Evolutionary conservation across 306 rosid species (phyloP).

Genomic region (Gastrolobium bilobum): DNA sequence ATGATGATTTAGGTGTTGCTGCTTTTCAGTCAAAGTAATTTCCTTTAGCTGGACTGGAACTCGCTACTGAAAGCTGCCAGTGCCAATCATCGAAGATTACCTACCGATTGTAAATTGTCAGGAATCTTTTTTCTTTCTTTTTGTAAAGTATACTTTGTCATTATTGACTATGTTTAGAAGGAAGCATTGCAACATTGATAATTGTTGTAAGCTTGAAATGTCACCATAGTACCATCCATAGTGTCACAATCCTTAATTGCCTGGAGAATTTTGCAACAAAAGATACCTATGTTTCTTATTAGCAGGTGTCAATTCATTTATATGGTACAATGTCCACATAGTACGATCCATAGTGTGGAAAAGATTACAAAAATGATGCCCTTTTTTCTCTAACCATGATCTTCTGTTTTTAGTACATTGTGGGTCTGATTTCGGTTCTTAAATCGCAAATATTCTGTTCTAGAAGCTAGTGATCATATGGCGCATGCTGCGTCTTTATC

Average conservation of each 20-base stretch:
- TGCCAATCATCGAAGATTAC: constrained; percentile 51
- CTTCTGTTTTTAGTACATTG: neutral
- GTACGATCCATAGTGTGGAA: neutral
- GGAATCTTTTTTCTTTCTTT: constrained; percentile 38
- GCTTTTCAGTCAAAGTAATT: constrained; percentile 46
- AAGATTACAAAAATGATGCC: neutral
- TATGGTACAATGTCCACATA: no score
- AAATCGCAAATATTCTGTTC: neutral
- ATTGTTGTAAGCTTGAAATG: constrained; percentile 45
- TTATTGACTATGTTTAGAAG: constrained; percentile 48
- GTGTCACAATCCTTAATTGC: constrained; percentile 26
- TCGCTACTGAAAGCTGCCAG: constrained; percentile 54
- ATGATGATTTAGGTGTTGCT: constrained; percentile 48
- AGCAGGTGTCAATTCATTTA: constrained; percentile 2
- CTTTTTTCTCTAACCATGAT: neutral
- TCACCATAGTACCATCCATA: constrained; percentile 3
- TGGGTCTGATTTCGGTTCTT: neutral
- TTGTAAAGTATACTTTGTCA: constrained; percentile 57
- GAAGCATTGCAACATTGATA: constrained; percentile 47
- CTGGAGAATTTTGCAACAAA: constrained; percentile 21
- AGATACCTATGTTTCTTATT: neutral
- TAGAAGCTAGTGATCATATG: neutral
- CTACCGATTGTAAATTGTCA: constrained; percentile 54
- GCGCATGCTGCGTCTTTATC: neutral
- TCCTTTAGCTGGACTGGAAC: constrained; percentile 43